These are phyloP conservation scores for Aspergillus cristatus DNA, from an alignment of 495 filamentous ascomycete genomes.

Conservation along the genomic window DNA sequence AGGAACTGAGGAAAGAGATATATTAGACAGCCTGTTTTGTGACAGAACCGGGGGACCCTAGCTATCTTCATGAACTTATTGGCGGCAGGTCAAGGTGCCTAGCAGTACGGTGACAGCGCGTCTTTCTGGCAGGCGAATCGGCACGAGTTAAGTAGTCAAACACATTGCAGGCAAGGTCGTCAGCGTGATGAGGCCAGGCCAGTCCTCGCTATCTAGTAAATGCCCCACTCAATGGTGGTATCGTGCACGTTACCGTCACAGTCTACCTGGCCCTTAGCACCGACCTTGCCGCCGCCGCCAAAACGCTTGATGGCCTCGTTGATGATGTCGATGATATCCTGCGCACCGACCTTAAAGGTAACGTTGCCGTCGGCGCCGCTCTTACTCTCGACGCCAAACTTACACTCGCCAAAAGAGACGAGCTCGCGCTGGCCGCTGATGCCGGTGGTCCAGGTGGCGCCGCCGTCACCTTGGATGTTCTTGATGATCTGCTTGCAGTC, in stretches of 20 bases:
- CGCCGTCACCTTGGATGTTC: conserved; percentile 18
- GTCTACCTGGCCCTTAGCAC: conserved; percentile 21
- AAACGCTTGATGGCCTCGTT: conserved; percentile 11
- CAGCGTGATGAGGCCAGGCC: too few species aligned
- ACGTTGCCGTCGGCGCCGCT: conserved; percentile 4
- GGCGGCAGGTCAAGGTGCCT: too few species aligned
- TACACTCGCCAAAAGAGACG: too few species aligned
- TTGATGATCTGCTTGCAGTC: conserved; percentile 22
- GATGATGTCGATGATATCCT: conserved; percentile 22
- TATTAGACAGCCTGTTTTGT: too few species aligned
- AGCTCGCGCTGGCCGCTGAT: conserved; percentile 2
- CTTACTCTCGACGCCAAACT: conserved; percentile 9
- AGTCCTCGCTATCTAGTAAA: too few species aligned
- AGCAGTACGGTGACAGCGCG: too few species aligned
- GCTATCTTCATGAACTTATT: too few species aligned
- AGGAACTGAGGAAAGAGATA: too few species aligned
- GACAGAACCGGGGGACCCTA: too few species aligned
- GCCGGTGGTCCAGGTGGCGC: background rate
- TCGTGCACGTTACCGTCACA: conserved; percentile 11
- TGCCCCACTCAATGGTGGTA: conserved; percentile 11
- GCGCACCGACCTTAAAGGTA: conserved; percentile 11
- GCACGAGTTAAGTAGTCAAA: too few species aligned
- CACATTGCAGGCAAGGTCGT: too few species aligned
- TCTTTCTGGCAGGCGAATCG: too few species aligned
- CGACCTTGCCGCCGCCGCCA: conserved; percentile 12